These are phyloP conservation scores for Kwoniella shivajii DNA, from an alignment of 1,284 basidiomycete species.

Conservation along the genomic window DNA sequence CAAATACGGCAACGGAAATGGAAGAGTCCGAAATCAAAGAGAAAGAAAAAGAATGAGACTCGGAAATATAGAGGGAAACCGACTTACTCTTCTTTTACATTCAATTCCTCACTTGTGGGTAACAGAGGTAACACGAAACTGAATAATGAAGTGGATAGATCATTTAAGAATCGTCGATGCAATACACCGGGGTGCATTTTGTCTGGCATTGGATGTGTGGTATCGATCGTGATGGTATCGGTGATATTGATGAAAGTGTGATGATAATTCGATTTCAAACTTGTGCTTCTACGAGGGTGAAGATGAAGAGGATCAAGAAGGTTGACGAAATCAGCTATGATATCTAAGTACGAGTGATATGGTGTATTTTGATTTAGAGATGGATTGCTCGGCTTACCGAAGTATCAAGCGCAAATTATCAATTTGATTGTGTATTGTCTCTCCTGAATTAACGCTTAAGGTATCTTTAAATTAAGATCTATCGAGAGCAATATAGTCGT, in stretches of 20 bases:
- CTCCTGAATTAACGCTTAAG: too few species aligned
- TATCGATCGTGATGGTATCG: neutral
- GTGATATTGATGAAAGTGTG: neutral
- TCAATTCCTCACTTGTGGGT: constrained; percentile 83
- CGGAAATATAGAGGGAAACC: neutral
- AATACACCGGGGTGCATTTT: constrained; percentile 51
- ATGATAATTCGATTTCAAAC: neutral
- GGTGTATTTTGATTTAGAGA: too few species aligned
- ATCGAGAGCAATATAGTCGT: too few species aligned
- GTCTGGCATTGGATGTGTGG: constrained; percentile 6
- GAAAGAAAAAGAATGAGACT: too few species aligned
- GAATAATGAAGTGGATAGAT: constrained; percentile 55
- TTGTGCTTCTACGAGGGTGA: too few species aligned
- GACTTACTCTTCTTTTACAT: constrained; percentile 83
- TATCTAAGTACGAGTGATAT: too few species aligned
- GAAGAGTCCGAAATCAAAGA: neutral
- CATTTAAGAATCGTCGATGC: constrained; percentile 52
- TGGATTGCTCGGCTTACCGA: too few species aligned
- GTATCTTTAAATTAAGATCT: too few species aligned
- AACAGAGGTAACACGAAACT: constrained; percentile 80
- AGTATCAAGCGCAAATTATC: too few species aligned
- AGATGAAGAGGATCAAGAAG: too few species aligned
- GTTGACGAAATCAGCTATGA: too few species aligned
- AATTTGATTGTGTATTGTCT: too few species aligned
- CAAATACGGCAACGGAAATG: neutral